Evolutionary conservation across 495 filamentous ascomycete genomes (phyloP).

Genomic region (Hypoxylon fuscum): DNA sequence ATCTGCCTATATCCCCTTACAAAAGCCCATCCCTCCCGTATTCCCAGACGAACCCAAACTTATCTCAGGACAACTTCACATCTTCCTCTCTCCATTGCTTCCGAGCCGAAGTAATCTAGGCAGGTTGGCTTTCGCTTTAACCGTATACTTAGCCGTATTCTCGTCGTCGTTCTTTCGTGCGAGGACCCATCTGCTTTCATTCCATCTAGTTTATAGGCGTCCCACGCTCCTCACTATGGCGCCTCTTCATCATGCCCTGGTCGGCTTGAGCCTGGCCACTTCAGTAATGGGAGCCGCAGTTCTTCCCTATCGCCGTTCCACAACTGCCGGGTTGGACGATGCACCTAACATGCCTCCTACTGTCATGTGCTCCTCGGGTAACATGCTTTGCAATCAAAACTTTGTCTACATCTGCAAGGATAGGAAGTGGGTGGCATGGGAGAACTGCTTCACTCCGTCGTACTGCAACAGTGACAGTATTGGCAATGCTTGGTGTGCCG

Average conservation of each 20-base stretch:
- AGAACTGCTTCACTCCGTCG: background rate
- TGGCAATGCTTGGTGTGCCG: background rate
- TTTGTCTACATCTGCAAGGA: background rate
- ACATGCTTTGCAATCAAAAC: constrained; percentile 3
- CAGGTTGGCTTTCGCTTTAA: constrained; percentile 1
- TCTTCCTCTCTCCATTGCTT: constrained; percentile 4
- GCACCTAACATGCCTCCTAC: too few relatives aligned
- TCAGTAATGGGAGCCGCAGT: background rate
- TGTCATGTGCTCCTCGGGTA: background rate
- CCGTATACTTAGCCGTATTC: constrained; percentile 8
- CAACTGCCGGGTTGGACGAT: too few relatives aligned
- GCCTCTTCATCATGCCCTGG: background rate
- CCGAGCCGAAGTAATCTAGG: background rate
- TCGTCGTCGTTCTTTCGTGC: too few relatives aligned
- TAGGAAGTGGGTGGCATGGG: background rate
- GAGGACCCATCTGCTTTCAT: too few relatives aligned
- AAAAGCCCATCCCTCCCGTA: background rate
- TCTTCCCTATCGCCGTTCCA: too few relatives aligned
- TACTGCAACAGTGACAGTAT: background rate
- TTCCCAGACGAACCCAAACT: background rate
- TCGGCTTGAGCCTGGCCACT: constrained; percentile 4
- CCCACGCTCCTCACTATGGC: constrained; percentile 10
- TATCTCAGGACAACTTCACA: background rate
- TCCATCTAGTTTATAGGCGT: background rate
- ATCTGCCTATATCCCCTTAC: background rate